These are phyloP conservation scores for Suillus cothurnatus DNA, from an alignment of 768 basidiomycete genomes.

Conservation along the genomic window DNA sequence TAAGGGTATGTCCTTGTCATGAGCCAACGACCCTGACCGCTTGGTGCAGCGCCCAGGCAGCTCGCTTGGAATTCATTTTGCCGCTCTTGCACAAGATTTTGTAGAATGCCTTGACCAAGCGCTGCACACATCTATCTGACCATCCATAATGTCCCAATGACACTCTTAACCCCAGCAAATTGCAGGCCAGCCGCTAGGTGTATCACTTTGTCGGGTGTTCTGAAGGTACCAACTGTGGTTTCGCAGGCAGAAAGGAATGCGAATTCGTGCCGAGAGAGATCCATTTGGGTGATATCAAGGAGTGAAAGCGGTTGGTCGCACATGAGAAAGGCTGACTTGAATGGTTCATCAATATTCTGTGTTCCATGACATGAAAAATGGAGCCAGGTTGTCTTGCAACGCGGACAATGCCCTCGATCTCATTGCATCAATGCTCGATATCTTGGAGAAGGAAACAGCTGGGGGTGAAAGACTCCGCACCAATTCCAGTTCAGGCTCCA, in stretches of 20 bases:
- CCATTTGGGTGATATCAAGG: too few species aligned
- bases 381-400: slow-evolving; percentile 14
- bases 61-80: neutral
- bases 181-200: slow-evolving; percentile 23
- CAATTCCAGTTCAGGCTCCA: neutral
- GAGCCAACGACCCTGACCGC: too few species aligned
- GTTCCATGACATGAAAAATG: slow-evolving; percentile 24
- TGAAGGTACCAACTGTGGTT: slow-evolving; percentile 10
- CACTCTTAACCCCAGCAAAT: neutral
- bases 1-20: too few species aligned
- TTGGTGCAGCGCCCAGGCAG: neutral
- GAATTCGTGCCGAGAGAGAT: too few species aligned
- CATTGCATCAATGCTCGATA: too few species aligned
- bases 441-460: too few species aligned
- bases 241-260: neutral
- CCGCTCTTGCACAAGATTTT: neutral
- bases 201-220: slow-evolving; percentile 21
- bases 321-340: slow-evolving; percentile 7
- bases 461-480: neutral
- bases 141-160: neutral
- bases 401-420: neutral
- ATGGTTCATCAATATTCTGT: slow-evolving; percentile 12
- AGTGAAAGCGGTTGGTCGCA: too few species aligned
- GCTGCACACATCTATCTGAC: neutral
- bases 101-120: neutral